Conservation (phyloP, 2,329 filamentous ascomycete species). For the Sporothrix pseudoabietina region DNA sequence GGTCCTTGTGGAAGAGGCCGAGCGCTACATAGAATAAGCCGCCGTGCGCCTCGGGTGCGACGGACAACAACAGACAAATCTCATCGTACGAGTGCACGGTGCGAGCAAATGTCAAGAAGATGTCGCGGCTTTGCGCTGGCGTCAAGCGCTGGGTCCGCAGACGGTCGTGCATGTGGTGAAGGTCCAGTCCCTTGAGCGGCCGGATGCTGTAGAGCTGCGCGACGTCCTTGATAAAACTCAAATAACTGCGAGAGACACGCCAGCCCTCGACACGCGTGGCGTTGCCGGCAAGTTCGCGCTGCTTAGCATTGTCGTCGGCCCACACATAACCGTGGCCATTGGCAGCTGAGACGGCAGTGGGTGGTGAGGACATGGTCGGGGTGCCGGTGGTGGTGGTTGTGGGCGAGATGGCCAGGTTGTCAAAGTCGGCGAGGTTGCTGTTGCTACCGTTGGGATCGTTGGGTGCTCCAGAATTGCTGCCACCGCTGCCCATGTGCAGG, state of each 20-base stretch:
- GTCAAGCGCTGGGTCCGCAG: constrained; percentile 79
- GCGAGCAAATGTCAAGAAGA: constrained; percentile 79
- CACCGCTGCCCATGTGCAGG: constrained; percentile 69
- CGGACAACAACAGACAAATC: constrained; percentile 78
- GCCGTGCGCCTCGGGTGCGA: constrained; percentile 81
- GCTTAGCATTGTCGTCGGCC: constrained; percentile 77
- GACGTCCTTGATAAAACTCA: constrained; percentile 86
- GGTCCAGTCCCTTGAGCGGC: constrained; percentile 77
- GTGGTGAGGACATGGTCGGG: background rate
- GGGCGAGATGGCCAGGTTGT: constrained; percentile 42
- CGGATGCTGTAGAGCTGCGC: constrained; percentile 64
- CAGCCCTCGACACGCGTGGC: constrained; percentile 94
- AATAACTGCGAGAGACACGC: constrained; percentile 94
- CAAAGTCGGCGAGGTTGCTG: constrained; percentile 56
- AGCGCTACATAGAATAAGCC: constrained; percentile 90
- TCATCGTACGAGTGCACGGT: constrained; percentile 80
- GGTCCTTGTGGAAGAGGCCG: constrained; percentile 86
- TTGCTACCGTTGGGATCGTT: constrained; percentile 20
- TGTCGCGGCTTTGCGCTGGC: constrained; percentile 73
- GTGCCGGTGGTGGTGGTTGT: constrained; percentile 43
- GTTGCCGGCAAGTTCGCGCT: constrained; percentile 86
- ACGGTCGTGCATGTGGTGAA: constrained; percentile 91
- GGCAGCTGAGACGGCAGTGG: constrained; percentile 46
- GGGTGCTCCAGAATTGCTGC: background rate
- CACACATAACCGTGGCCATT: constrained; percentile 93